These are phyloP conservation scores for Aspergillus versicolor DNA, from an alignment of 2,329 filamentous ascomycete genomes.

Conservation along the genomic window DNA sequence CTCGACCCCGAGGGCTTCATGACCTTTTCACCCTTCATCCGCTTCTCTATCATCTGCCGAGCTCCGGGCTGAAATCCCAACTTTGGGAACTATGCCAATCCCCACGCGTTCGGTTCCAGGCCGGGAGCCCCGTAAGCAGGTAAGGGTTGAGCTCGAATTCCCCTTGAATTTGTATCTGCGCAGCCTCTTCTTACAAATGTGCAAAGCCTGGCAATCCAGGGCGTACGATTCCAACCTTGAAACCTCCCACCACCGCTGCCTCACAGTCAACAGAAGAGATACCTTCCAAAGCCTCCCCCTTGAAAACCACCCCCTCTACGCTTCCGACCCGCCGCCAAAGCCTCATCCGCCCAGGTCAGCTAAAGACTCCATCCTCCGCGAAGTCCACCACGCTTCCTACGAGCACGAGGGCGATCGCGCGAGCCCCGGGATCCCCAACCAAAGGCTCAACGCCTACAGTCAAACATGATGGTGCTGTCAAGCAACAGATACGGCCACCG, in stretches of 20 bases:
- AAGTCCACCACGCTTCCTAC: slow-evolving; percentile 18
- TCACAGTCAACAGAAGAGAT: slow-evolving; percentile 8
- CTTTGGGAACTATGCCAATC: slow-evolving; percentile 36
- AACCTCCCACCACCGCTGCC: slow-evolving; percentile 14
- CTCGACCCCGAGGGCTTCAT: not conserved
- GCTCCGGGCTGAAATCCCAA: not conserved
- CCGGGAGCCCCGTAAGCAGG: slow-evolving; percentile 35
- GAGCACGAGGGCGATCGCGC: slow-evolving; percentile 17
- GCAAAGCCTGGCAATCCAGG: slow-evolving; percentile 25
- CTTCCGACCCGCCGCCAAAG: slow-evolving; percentile 28
- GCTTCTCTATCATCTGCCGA: not conserved
- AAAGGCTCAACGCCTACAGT: slow-evolving; percentile 24
- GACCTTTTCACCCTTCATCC: not conserved
- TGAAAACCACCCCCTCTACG: slow-evolving; percentile 6
- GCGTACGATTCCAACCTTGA: slow-evolving; percentile 19
- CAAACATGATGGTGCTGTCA: slow-evolving; percentile 8
- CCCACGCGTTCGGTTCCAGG: slow-evolving; percentile 38
- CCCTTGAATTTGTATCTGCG: slow-evolving; percentile 5
- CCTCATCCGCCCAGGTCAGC: slow-evolving; percentile 27
- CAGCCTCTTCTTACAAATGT: slow-evolving; percentile 20
- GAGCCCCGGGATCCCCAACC: slow-evolving; percentile 23
- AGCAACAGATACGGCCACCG: slow-evolving; percentile 14
- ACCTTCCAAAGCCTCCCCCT: slow-evolving; percentile 16
- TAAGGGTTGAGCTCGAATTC: slow-evolving; percentile 19
- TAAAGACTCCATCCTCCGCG: slow-evolving; percentile 18